phyloP scores from a whole-genome alignment of 2,329 filamentous ascomycete genomes.

The Shiraia sp. region DNA sequence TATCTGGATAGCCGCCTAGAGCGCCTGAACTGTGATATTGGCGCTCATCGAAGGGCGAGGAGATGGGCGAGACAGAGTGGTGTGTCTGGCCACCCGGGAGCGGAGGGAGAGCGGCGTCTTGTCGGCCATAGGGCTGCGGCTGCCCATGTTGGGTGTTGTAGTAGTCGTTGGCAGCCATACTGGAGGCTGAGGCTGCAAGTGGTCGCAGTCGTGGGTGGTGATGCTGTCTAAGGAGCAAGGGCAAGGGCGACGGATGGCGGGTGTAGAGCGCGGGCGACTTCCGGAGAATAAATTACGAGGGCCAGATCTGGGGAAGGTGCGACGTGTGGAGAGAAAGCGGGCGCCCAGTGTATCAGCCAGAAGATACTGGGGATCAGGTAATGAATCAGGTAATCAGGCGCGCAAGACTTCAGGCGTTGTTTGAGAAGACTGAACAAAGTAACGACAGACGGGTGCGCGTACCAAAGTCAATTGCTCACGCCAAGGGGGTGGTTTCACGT shows the following conservation, averaged over 20 bases:
- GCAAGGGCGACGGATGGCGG: too few relatives aligned
- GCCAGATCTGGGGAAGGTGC: too few relatives aligned
- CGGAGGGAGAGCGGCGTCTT: constrained; percentile 46
- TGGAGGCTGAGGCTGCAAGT: constrained; percentile 2
- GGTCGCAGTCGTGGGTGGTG: constrained; percentile 1
- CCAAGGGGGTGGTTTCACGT: background rate
- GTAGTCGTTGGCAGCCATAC: constrained; percentile 62
- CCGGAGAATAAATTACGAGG: too few relatives aligned
- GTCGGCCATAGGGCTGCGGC: constrained; percentile 33
- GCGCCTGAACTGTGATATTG: constrained; percentile 56
- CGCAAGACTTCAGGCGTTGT: background rate
- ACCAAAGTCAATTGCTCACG: background rate
- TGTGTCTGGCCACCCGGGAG: constrained; percentile 29
- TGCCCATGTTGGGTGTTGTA: constrained; percentile 55
- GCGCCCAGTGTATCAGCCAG: too few relatives aligned
- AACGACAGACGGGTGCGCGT: background rate
- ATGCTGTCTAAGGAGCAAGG: background rate
- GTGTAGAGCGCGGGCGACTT: too few relatives aligned
- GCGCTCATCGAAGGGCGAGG: constrained; percentile 40
- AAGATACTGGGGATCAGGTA: too few relatives aligned
- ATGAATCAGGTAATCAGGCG: background rate
- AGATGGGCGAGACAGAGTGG: constrained; percentile 39
- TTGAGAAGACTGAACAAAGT: background rate
- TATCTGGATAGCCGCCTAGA: constrained; percentile 58
- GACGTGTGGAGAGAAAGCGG: too few relatives aligned